Evolutionary conservation across 345 rosid genomes (phyloP), one percentile per base, ranked within the genome.

Genomic region (Arabidopsis suecica): DNA sequence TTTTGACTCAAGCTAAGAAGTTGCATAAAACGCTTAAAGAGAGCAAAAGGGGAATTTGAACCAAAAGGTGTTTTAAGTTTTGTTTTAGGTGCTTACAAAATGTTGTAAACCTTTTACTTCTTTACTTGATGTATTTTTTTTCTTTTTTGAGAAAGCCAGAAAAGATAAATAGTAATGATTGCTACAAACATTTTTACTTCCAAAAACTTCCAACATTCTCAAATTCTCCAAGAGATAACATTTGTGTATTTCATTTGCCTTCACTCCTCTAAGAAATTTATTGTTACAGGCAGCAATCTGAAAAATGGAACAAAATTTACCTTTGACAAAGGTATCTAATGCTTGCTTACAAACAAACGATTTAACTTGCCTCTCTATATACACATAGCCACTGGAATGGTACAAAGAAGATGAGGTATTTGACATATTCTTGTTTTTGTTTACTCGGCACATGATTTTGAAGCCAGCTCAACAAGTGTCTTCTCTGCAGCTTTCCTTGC

Each of bases 1-100:
- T 89, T 67, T 34, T 18, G 32, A 47, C 81, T 1, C 91, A 80
- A 69, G 75, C 90, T 23, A 77, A 78, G 81, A 87, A 88, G 87
- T 71, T 92, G 79, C 80, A 62, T 61, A 61, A 65, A 4, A 68
- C 81, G 48, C 84, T 88, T 58, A 73, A n/a, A 44, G 77, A 80
- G 58, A 78, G 84, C 56, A 65, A 12, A 59, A 41, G 16, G 3
- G 68, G 41, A 22, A n/a, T 20, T 3, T 49, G 56, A 77, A 44
- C 9, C 45, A 40, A 38, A 37, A 41, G 28, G 32, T 47, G 58
- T n/a, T 49, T 3, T 48, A 5, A 9, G 18, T 48, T 59, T 32
- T 34, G 5, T 1, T 3, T 2, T 16, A 16, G 18, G 18, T 16
- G 5, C 10, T 67, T 23, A 22, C 71, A 25, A 38, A 37, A 36